phyloP scores from a whole-genome alignment of 2,329 filamentous ascomycete species.

The Calonectria pseudoreteaudii region DNA sequence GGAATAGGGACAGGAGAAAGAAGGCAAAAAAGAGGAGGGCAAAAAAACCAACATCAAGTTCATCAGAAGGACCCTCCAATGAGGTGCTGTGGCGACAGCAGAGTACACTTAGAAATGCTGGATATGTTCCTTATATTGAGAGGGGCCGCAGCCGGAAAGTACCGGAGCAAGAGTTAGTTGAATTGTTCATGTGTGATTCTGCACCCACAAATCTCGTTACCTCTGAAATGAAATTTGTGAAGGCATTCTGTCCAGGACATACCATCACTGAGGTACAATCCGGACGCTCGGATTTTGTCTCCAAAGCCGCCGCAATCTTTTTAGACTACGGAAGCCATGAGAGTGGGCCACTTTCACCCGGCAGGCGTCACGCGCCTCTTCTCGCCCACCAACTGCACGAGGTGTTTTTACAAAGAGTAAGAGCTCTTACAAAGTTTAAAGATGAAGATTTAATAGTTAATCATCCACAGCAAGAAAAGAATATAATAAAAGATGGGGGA shows the following conservation, averaged over 20 bases:
- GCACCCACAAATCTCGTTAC: neutral
- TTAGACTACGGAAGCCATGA: neutral
- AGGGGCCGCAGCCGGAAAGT: fast-evolving
- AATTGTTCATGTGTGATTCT: neutral
- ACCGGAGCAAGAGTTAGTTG: neutral
- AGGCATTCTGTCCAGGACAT: neutral
- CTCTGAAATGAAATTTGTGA: neutral
- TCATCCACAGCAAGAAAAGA: neutral
- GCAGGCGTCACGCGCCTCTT: neutral
- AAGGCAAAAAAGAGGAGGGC: neutral
- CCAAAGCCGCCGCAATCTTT: neutral
- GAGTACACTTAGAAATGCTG: neutral
- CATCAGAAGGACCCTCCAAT: neutral
- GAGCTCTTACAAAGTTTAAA: neutral
- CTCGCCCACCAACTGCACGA: neutral
- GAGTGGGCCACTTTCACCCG: neutral
- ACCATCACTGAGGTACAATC: neutral
- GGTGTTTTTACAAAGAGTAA: neutral
- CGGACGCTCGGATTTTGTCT: neutral
- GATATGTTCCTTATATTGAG: neutral
- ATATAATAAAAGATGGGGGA: neutral
- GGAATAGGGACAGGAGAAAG: neutral
- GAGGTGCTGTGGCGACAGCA: neutral
- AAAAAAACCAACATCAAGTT: no score
- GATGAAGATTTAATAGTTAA: neutral